Evolutionary conservation across 768 basidiomycete genomes (phyloP).

Genomic region (Hemileccinum impolitum): DNA sequence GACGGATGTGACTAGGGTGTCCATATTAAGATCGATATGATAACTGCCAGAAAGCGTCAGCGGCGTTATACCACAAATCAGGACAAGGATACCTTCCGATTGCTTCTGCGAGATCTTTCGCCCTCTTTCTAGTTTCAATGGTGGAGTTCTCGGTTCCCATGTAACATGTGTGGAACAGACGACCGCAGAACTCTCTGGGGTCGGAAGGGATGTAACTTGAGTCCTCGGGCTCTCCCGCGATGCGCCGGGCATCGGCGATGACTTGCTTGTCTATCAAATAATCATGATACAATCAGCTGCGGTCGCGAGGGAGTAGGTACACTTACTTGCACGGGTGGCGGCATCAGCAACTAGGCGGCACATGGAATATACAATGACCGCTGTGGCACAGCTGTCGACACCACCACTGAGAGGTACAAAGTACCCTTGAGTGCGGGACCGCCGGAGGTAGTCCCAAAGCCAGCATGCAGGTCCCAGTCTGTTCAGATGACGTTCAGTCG

Average conservation of each 20-base stretch:
- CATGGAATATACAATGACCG: constrained; percentile 96
- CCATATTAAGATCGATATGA: constrained; percentile 96
- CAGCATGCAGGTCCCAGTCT: constrained; percentile 98
- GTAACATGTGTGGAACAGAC: constrained; percentile 97
- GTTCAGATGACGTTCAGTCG: neutral
- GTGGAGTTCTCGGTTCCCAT: constrained; percentile 99
- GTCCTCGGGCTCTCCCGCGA: constrained; percentile 77
- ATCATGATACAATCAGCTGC: neutral
- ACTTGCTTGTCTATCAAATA: constrained; percentile 66
- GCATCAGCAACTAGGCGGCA: constrained; percentile 87
- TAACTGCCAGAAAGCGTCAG: constrained; percentile 51
- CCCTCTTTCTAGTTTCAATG: constrained; percentile 77
- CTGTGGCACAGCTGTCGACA: constrained; percentile 96
- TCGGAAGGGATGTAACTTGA: constrained; percentile 85
- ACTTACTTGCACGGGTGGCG: constrained; percentile 64
- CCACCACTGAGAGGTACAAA: constrained; percentile 95
- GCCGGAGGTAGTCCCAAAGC: constrained; percentile 99
- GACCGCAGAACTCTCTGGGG: constrained; percentile 76
- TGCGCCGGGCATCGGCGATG: constrained; percentile 85
- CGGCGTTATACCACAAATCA: neutral
- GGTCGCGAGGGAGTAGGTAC: neutral
- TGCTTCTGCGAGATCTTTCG: constrained; percentile 80
- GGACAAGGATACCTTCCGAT: constrained; percentile 72
- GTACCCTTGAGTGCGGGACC: constrained; percentile 91
- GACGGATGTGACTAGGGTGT: constrained; percentile 80